These are phyloP conservation scores for Penicillium riverlandense DNA, from an alignment of 495 filamentous ascomycete genomes.

Conservation along the genomic window DNA sequence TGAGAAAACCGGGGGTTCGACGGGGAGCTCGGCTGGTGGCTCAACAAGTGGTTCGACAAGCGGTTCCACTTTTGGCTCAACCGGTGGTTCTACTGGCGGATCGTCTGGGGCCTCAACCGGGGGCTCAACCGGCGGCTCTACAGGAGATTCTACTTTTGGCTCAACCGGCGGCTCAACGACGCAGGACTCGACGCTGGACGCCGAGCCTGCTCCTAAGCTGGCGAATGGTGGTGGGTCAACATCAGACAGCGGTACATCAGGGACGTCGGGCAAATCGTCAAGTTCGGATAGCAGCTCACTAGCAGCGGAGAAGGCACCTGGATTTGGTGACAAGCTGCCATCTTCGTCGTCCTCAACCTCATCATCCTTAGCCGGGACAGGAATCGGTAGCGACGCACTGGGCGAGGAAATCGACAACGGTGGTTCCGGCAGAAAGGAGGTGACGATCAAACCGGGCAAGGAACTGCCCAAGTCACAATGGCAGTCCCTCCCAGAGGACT, in stretches of 20 bases:
- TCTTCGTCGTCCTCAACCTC: too few species aligned
- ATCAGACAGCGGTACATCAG: conserved; percentile 12
- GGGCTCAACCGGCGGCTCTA: neutral
- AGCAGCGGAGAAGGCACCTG: too few species aligned
- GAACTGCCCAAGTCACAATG: conserved; percentile 49
- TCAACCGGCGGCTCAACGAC: neutral
- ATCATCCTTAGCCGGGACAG: too few species aligned
- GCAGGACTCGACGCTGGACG: too few species aligned
- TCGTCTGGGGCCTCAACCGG: neutral
- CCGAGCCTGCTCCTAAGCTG: conserved; percentile 7
- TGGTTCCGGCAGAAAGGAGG: conserved; percentile 28
- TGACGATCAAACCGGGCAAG: conserved; percentile 25
- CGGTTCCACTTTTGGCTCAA: too few species aligned
- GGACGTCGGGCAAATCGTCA: too few species aligned
- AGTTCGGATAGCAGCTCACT: too few species aligned
- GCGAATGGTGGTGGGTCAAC: conserved; percentile 38
- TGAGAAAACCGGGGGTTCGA: neutral
- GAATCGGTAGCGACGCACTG: neutral
- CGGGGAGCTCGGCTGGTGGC: neutral
- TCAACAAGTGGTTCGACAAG: too few species aligned
- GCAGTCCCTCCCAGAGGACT: conserved; percentile 63
- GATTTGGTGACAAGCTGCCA: too few species aligned
- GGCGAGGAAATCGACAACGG: conserved; percentile 8
- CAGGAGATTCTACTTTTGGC: too few species aligned
- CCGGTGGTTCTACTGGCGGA: too few species aligned